Evolutionary conservation across 192 early-diverging fungal genomes (phyloP).

Genomic region (Ambispora gerdemannii): DNA sequence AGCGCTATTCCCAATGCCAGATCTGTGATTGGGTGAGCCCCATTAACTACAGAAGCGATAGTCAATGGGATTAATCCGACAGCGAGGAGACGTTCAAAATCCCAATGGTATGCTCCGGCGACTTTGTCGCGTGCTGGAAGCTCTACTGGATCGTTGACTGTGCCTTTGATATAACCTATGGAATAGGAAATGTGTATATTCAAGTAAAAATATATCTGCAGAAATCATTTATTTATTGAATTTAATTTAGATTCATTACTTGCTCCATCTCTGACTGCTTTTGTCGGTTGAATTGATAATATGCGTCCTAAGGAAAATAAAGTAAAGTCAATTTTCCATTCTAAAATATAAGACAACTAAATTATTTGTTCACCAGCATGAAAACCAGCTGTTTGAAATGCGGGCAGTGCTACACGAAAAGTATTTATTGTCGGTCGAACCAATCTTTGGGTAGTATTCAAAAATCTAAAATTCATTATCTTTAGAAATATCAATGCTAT

Average conservation of each 20-base stretch:
- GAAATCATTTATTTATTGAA: not conserved
- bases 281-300: not conserved
- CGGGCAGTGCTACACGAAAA: not conserved
- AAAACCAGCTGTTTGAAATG: not conserved
- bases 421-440: not conserved
- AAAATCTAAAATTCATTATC: not conserved
- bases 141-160: conserved; percentile 15
- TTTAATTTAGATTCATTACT: not conserved
- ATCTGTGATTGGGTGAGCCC: conserved; percentile 87
- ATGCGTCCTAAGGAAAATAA: not conserved
- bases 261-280: not conserved
- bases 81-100: conserved; percentile 85
- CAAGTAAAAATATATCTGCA: not conserved
- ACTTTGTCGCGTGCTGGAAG: conserved; percentile 46
- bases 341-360: not conserved
- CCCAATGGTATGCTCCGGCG: conserved; percentile 95
- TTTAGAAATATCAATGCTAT: no score
- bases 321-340: no score
- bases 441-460: not conserved
- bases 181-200: not conserved
- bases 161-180: conserved; percentile 23
- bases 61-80: conserved; percentile 73
- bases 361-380: not conserved
- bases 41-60: conserved; percentile 69
- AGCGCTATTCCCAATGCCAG: conserved; percentile 84